These are phyloP conservation scores for Aspergillus sparsus DNA, from an alignment of 495 filamentous ascomycete species.

Conservation along the genomic window DNA sequence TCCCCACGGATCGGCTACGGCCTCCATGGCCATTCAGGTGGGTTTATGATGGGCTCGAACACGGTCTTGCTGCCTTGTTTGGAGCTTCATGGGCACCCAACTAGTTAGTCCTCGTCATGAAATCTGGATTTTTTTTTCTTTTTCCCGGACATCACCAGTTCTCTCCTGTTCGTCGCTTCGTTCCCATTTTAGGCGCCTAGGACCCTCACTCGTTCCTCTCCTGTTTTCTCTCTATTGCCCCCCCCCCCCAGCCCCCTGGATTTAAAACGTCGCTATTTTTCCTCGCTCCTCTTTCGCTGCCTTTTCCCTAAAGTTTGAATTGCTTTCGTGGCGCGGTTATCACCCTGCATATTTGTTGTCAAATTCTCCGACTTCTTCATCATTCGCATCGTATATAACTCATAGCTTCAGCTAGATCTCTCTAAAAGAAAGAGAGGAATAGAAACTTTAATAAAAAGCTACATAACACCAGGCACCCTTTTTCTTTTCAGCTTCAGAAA, in stretches of 20 bases:
- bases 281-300: constrained; percentile 10
- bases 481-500: constrained; percentile 11
- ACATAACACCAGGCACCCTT: constrained; percentile 18
- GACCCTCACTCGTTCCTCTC: constrained; percentile 13
- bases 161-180: constrained; percentile 29
- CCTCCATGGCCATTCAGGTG: constrained; percentile 22
- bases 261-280: constrained; percentile 9
- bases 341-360: constrained; percentile 14
- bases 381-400: constrained; percentile 14
- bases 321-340: constrained; percentile 23
- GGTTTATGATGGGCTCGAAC: constrained; percentile 25
- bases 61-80: constrained; percentile 25
- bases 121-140: neutral
- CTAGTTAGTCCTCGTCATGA: constrained; percentile 6
- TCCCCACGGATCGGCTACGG: constrained; percentile 30
- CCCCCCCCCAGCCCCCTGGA: constrained; percentile 20
- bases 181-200: constrained; percentile 27
- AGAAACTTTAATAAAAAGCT: neutral
- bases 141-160: neutral
- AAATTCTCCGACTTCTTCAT: constrained; percentile 12
- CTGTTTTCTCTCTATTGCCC: neutral
- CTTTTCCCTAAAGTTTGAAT: constrained; percentile 9
- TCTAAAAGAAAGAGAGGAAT: neutral
- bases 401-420: constrained; percentile 17
- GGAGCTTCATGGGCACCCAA: constrained; percentile 39